phyloP scores from a whole-genome alignment of 768 basidiomycete species.

The Neoboletus magnificus region DNA sequence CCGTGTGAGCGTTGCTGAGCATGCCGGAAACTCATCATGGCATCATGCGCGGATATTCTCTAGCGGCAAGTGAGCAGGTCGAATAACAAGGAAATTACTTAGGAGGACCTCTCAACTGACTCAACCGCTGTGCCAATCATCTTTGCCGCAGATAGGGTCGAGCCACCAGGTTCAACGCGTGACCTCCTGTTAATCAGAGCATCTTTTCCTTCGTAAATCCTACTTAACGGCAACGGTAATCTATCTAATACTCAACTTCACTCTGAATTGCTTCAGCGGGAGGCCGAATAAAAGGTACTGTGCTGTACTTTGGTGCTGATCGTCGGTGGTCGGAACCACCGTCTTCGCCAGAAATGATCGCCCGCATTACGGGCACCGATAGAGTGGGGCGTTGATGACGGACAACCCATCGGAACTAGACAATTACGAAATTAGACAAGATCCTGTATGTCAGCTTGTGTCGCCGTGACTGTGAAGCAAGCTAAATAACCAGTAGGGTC shows the following conservation, averaged over 20 bases:
- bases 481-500: not conserved
- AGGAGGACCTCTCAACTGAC: not conserved
- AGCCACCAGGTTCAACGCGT: not conserved
- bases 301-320: not conserved
- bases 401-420: not conserved
- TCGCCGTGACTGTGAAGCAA: not conserved
- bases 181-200: not conserved
- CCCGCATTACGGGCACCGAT: not conserved
- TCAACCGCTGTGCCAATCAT: not conserved
- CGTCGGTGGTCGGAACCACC: not conserved
- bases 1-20: too few species aligned
- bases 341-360: not conserved
- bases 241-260: not conserved
- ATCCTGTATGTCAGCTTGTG: not conserved
- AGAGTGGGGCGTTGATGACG: not conserved
- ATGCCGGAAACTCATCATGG: too few species aligned
- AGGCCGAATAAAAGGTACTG: not conserved
- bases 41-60: not conserved
- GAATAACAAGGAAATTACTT: not conserved
- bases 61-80: not conserved
- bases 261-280: not conserved
- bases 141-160: too few species aligned
- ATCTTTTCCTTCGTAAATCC: too few species aligned
- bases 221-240: not conserved
- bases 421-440: too few species aligned